Evolutionary conservation across 2,329 filamentous ascomycete genomes (phyloP).

Genomic region (Rosellinia necatrix): DNA sequence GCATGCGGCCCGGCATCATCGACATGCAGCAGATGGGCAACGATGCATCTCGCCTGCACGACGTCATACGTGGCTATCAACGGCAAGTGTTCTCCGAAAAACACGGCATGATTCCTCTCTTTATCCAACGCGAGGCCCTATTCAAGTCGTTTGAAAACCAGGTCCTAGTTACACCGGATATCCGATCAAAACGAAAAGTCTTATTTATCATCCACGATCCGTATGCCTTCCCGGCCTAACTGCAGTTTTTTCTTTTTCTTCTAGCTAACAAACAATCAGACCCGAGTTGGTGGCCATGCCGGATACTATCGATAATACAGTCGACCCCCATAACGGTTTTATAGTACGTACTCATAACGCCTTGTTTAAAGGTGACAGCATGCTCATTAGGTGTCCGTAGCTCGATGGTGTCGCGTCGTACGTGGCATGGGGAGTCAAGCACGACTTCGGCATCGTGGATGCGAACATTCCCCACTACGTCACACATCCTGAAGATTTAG

Average conservation of each 20-base stretch:
- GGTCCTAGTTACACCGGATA: slow-evolving; percentile 77
- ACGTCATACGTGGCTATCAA: slow-evolving; percentile 80
- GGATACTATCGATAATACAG: slow-evolving; percentile 69
- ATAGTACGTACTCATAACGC: slow-evolving; percentile 63
- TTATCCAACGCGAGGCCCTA: slow-evolving; percentile 74
- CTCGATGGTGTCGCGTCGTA: slow-evolving; percentile 81
- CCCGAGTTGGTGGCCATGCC: slow-evolving; percentile 71
- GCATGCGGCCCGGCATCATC: slow-evolving; percentile 73
- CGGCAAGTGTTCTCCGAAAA: slow-evolving; percentile 71
- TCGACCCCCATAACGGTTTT: slow-evolving; percentile 86
- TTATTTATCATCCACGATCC: slow-evolving; percentile 91
- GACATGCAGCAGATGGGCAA: slow-evolving; percentile 56
- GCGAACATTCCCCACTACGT: slow-evolving; percentile 85
- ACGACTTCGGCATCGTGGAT: slow-evolving; percentile 84
- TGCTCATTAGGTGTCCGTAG: slow-evolving; percentile 51
- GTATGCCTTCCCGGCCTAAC: slow-evolving; percentile 52
- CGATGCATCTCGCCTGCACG: slow-evolving; percentile 71
- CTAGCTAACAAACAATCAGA: slow-evolving; percentile 45
- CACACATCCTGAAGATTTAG: slow-evolving; percentile 62
- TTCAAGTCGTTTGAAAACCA: slow-evolving; percentile 84
- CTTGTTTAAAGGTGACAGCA: neutral
- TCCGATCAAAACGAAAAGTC: slow-evolving; percentile 69
- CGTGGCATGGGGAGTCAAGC: slow-evolving; percentile 78
- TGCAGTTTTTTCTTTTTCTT: neutral
- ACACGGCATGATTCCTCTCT: slow-evolving; percentile 78